Percentiles rank a stretch among this genome's conserved stretches.
Evolutionary conservation across 129 eudicot species (phyloP).

Genomic region (Oenanthe sinensis): DNA sequence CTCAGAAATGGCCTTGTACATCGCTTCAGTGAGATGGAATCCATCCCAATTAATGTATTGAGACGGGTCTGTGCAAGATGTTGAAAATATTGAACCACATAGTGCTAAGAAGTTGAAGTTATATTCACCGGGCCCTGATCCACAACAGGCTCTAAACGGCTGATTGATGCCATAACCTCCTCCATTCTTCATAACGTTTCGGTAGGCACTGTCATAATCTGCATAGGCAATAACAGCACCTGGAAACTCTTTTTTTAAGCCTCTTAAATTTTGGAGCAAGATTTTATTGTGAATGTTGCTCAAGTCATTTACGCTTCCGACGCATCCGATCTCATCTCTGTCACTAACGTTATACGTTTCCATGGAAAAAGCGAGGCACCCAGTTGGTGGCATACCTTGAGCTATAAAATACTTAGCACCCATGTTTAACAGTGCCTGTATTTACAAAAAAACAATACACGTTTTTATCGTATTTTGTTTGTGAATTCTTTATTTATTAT

Average conservation of each 20-base stretch:
- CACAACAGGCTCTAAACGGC: slow-evolving; percentile 63
- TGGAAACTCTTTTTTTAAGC: slow-evolving; percentile 39
- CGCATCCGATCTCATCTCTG: slow-evolving; percentile 63
- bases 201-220: slow-evolving; percentile 54
- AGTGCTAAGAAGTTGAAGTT: slow-evolving; percentile 34
- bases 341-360: slow-evolving; percentile 28
- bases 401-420: slow-evolving; percentile 75
- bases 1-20: slow-evolving; percentile 51
- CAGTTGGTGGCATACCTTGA: slow-evolving; percentile 80
- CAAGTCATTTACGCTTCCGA: slow-evolving; percentile 33
- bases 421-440: slow-evolving; percentile 54
- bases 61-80: slow-evolving; percentile 52
- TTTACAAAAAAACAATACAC: neutral
- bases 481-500: no score
- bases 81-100: slow-evolving; percentile 61
- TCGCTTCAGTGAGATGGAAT: slow-evolving; percentile 73
- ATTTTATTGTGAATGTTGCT: slow-evolving; percentile 46
- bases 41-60: slow-evolving; percentile 86
- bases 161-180: slow-evolving; percentile 44
- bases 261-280: slow-evolving; percentile 35
- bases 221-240: slow-evolving; percentile 48
- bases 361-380: slow-evolving; percentile 74
- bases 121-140: slow-evolving; percentile 45
- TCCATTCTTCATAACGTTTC: slow-evolving; percentile 34
- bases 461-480: neutral